phyloP scores from a whole-genome alignment of 2,329 filamentous ascomycete species.

The Pochonia chlamydosporia region DNA sequence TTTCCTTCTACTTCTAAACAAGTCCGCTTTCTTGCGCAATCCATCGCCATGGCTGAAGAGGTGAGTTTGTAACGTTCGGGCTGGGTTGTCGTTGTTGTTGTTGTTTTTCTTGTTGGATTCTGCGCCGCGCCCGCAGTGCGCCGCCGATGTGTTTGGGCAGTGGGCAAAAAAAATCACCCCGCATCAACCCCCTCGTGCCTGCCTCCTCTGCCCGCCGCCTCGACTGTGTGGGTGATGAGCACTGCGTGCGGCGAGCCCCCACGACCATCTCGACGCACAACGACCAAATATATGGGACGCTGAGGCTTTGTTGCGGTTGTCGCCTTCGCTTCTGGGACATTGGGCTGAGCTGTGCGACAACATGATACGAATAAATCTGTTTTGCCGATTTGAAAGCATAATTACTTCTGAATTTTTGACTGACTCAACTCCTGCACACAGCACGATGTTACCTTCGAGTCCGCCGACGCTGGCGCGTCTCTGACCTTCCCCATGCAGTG shows the following conservation, averaged over 20 bases:
- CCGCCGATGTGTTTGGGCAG: conserved; percentile 15
- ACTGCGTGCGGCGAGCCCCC: conserved; percentile 18
- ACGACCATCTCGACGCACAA: conserved; percentile 18
- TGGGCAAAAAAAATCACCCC: conserved; percentile 39
- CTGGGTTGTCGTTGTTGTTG: conserved; percentile 10
- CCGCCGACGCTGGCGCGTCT: conserved; percentile 93
- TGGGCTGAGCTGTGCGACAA: background rate
- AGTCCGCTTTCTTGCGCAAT: conserved; percentile 32
- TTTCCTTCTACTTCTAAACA: conserved; percentile 19
- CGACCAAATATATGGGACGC: conserved; percentile 8
- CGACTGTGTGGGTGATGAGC: too few species aligned
- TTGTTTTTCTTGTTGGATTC: conserved; percentile 15
- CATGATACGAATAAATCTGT: background rate
- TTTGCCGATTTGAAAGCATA: background rate
- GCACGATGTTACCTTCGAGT: conserved; percentile 76
- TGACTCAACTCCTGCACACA: conserved; percentile 26
- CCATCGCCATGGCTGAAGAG: conserved; percentile 54
- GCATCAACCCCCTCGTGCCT: conserved; percentile 33
- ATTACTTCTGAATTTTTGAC: conserved; percentile 4
- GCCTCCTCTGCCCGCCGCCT: too few species aligned
- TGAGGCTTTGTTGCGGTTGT: conserved; percentile 7
- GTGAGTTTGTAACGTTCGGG: conserved; percentile 32
- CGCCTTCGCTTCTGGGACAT: too few species aligned
- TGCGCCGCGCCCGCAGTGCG: conserved; percentile 21
- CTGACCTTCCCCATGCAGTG: conserved; percentile 97